phyloP scores from a whole-genome alignment of 768 basidiomycete genomes.

The Kondoa malvinella region DNA sequence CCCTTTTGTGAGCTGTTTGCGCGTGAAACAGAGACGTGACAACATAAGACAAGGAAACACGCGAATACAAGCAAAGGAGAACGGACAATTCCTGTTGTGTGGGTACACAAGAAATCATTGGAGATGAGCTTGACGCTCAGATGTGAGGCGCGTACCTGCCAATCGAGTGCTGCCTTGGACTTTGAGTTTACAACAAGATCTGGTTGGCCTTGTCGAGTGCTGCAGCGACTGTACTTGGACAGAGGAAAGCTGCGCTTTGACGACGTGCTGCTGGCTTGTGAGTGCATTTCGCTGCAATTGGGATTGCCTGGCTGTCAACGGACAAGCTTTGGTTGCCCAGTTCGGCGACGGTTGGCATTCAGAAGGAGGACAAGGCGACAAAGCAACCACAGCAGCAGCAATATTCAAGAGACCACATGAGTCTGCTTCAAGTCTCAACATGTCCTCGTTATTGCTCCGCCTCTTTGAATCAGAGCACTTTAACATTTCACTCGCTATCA shows the following conservation, averaged over 20 bases:
- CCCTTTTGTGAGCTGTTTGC: not conserved
- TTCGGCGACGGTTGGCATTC: too few species aligned
- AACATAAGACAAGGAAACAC: too few species aligned
- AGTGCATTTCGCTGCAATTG: not conserved
- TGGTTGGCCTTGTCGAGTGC: not conserved
- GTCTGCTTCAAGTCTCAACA: not conserved
- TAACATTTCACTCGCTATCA: constrained; percentile 25
- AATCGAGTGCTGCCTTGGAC: not conserved
- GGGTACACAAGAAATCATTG: not conserved
- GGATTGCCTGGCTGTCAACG: not conserved
- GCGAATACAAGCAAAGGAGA: too few species aligned
- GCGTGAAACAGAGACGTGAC: too few species aligned
- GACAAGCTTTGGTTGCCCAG: too few species aligned
- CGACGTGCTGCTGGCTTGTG: not conserved
- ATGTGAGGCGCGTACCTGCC: not conserved
- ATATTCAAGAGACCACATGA: too few species aligned
- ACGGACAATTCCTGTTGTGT: not conserved
- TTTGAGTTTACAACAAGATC: not conserved
- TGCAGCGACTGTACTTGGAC: not conserved
- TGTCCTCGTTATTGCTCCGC: constrained; percentile 22
- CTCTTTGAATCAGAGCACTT: constrained; percentile 26
- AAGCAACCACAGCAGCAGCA: too few species aligned
- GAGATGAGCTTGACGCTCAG: too few species aligned
- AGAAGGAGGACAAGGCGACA: too few species aligned
- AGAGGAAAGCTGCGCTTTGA: not conserved